Conservation (phyloP, 2,329 filamentous ascomycete genomes). For the Phialemoniopsis sp. region DNA sequence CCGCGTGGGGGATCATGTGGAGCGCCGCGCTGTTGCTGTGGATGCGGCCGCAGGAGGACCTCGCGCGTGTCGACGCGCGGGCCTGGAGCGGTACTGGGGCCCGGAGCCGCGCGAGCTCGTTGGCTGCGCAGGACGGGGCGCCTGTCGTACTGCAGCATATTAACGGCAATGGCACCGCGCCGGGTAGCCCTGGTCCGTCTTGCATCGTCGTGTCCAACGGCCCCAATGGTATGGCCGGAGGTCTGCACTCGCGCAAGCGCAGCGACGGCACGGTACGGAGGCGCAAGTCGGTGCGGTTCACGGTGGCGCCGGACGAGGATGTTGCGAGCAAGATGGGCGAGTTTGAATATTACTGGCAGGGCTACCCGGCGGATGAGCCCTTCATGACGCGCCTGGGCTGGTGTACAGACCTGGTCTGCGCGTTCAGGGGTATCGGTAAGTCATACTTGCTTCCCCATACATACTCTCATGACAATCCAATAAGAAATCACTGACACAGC, state of each 20-base stretch:
- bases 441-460: constrained; percentile 1
- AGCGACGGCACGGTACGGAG: not conserved
- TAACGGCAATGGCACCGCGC: not conserved
- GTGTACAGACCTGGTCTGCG: constrained; percentile 49
- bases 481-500: not conserved
- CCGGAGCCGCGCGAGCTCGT: not conserved
- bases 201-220: not conserved
- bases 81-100: constrained; percentile 17
- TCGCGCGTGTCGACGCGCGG: constrained; percentile 39
- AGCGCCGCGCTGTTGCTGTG: constrained; percentile 46
- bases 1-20: constrained; percentile 46
- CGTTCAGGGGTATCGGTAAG: constrained; percentile 51
- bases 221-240: no score
- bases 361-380: constrained; percentile 46
- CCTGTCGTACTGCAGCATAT: no score
- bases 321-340: constrained; percentile 17
- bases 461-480: no score
- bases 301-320: constrained; percentile 15
- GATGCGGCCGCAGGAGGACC: constrained; percentile 51
- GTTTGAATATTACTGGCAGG: constrained; percentile 56
- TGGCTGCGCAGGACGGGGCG: no score
- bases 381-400: constrained; percentile 49
- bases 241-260: not conserved
- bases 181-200: not conserved
- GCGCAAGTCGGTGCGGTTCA: constrained; percentile 2